These are phyloP conservation scores for Penicillium sp. DNA, from an alignment of 2,329 filamentous ascomycete species.

Conservation along the genomic window DNA sequence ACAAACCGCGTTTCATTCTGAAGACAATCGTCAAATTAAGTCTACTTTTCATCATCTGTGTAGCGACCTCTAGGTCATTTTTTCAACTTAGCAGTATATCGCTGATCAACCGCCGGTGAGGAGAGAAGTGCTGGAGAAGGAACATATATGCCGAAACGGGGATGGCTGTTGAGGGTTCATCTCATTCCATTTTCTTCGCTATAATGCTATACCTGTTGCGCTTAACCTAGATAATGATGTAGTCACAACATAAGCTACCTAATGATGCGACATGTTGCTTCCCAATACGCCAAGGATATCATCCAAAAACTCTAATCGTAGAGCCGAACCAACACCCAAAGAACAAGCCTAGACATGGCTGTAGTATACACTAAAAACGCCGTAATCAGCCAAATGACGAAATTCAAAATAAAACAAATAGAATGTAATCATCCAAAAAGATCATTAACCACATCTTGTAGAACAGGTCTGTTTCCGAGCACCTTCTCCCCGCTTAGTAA, in stretches of 20 bases:
- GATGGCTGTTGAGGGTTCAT: background rate
- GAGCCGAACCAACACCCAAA: background rate
- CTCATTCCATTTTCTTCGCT: background rate
- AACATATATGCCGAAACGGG: too few species aligned
- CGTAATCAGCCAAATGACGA: constrained; percentile 3
- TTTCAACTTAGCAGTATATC: too few species aligned
- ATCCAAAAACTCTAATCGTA: constrained; percentile 13
- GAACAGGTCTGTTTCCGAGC: constrained; percentile 68
- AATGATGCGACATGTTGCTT: background rate
- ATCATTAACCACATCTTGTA: constrained; percentile 80
- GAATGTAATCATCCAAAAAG: constrained; percentile 35
- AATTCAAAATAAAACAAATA: constrained; percentile 12
- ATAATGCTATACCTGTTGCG: background rate
- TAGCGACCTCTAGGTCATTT: background rate
- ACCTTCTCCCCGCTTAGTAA: constrained; percentile 57
- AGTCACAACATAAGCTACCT: background rate
- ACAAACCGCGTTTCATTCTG: background rate
- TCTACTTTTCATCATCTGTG: background rate
- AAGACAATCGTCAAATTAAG: background rate
- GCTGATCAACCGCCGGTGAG: too few species aligned
- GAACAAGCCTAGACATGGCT: background rate
- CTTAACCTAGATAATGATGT: background rate
- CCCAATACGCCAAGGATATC: constrained; percentile 8
- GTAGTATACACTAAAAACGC: constrained; percentile 7
- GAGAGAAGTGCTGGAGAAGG: too few species aligned